These are phyloP conservation scores for Chaetomiaceae sp. DNA, from an alignment of 2,329 filamentous ascomycete genomes.

Conservation along the genomic window DNA sequence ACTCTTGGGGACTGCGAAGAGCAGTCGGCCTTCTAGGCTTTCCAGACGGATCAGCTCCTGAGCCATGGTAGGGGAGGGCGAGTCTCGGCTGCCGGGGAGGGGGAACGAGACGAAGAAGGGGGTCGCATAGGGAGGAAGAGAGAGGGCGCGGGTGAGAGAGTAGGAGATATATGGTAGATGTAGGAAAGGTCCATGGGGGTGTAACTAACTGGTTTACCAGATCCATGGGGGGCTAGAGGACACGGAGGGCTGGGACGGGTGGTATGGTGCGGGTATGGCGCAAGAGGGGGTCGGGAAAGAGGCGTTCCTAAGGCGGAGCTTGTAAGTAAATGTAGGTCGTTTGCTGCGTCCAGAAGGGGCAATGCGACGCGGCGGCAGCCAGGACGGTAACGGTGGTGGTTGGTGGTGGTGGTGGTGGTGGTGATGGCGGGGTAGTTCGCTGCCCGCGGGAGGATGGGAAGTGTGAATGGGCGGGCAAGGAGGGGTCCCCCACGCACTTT, in stretches of 20 bases:
- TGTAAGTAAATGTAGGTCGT: no score
- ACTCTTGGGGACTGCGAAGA: constrained; percentile 99
- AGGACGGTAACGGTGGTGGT: constrained; percentile 7
- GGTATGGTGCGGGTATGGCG: constrained; percentile 23
- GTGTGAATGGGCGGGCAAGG: no score
- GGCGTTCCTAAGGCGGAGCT: constrained; percentile 4
- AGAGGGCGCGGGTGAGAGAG: neutral
- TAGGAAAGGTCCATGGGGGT: constrained; percentile 9
- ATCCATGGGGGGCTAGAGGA: constrained; percentile 39
- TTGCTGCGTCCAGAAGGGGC: neutral
- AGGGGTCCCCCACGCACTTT: neutral
- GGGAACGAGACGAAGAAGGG: neutral
- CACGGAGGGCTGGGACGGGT: constrained; percentile 3
- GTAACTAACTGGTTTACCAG: constrained; percentile 48
- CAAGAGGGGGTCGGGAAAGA: constrained; percentile 12
- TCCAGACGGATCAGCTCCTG: constrained; percentile 22
- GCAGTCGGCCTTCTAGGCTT: constrained; percentile 84
- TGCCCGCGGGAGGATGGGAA: neutral
- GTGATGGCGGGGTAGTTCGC: constrained; percentile 12
- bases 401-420: no score
- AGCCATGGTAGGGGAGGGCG: constrained; percentile 6
- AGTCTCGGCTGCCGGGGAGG: neutral
- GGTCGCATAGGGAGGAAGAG: neutral
- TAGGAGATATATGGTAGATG: neutral
- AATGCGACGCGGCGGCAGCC: neutral